phyloP scores from a whole-genome alignment of 2,329 filamentous ascomycete species.

The Cladorrhinum sp. region DNA sequence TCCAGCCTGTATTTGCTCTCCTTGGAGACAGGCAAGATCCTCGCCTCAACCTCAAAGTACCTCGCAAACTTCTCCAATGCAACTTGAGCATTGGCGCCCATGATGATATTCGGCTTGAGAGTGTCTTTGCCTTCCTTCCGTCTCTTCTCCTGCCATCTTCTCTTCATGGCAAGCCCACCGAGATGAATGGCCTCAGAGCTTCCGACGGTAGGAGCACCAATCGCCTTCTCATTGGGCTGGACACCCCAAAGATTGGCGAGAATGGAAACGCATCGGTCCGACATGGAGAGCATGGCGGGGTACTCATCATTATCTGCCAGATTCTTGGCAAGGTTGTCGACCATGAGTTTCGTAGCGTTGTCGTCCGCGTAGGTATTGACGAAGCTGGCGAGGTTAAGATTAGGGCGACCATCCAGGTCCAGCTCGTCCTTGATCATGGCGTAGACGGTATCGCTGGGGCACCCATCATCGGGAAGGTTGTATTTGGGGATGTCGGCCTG shows the following conservation, averaged over 20 bases:
- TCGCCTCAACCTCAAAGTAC: slow-evolving; percentile 71
- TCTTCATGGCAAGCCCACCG: slow-evolving; percentile 70
- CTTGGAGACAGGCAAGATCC: slow-evolving; percentile 60
- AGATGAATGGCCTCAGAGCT: slow-evolving; percentile 70
- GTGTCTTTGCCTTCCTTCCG: slow-evolving; percentile 59
- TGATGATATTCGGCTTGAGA: slow-evolving; percentile 67
- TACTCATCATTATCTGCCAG: slow-evolving; percentile 69
- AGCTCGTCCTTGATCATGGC: slow-evolving; percentile 63
- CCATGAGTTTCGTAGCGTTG: slow-evolving; percentile 61
- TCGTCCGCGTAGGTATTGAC: slow-evolving; percentile 71
- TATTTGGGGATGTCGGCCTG: slow-evolving; percentile 58
- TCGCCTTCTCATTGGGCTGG: slow-evolving; percentile 58
- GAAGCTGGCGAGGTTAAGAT: slow-evolving; percentile 67
- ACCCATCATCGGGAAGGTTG: slow-evolving; percentile 54
- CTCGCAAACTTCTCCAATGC: slow-evolving; percentile 70
- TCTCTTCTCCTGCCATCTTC: slow-evolving; percentile 67
- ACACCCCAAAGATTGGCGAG: slow-evolving; percentile 65
- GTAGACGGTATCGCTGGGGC: slow-evolving; percentile 61
- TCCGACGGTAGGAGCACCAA: slow-evolving; percentile 68
- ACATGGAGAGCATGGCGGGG: slow-evolving; percentile 56
- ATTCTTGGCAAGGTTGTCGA: slow-evolving; percentile 68
- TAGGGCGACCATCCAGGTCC: slow-evolving; percentile 63
- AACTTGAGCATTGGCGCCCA: slow-evolving; percentile 72
- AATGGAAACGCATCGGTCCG: slow-evolving; percentile 66
- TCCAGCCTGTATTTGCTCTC: slow-evolving; percentile 62